Evolutionary conservation across 2,329 filamentous ascomycete species (phyloP).

Genomic region (Sporothrix variecibatus): DNA sequence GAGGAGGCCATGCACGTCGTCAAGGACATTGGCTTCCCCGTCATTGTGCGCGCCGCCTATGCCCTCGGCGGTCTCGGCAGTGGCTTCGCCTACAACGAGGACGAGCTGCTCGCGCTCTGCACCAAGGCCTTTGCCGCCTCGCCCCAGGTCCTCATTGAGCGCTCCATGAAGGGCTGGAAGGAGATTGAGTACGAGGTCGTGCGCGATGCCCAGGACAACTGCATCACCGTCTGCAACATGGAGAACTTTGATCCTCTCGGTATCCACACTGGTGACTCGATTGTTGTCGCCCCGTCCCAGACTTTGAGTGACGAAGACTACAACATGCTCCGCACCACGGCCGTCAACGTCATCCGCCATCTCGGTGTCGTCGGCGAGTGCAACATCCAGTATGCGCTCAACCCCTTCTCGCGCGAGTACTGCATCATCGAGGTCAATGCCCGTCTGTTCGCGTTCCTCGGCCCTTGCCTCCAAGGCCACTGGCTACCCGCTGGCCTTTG

Average conservation of each 20-base stretch:
- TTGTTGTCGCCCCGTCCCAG: constrained; percentile 95
- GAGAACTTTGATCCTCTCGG: constrained; percentile 99
- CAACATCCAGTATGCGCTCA: constrained; percentile 97
- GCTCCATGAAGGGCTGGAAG: constrained; percentile 99
- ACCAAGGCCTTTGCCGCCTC: constrained; percentile 93
- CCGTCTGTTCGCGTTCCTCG: constrained; percentile 91
- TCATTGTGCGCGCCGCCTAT: constrained; percentile 96
- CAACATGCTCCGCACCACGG: constrained; percentile 97
- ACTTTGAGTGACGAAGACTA: constrained; percentile 97
- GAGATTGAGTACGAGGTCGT: constrained; percentile 99
- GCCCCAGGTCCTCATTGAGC: constrained; percentile 93
- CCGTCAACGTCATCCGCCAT: constrained; percentile 95
- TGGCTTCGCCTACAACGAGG: constrained; percentile 88
- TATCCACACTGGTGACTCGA: constrained; percentile 97
- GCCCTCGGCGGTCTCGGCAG: constrained; percentile 92
- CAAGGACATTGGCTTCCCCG: constrained; percentile 89
- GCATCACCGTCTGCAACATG: constrained; percentile 99
- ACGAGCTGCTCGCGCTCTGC: constrained; percentile 82
- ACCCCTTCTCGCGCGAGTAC: constrained; percentile 93
- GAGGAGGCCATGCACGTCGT: constrained; percentile 89
- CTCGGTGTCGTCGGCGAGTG: constrained; percentile 97
- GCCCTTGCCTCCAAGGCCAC: constrained; percentile 96
- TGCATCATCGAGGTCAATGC: constrained; percentile 99
- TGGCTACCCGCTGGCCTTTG: constrained; percentile 93
- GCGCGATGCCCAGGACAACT: constrained; percentile 92